phyloP scores from a whole-genome alignment of 768 basidiomycete genomes.

The Glaciozyma antarctica region DNA sequence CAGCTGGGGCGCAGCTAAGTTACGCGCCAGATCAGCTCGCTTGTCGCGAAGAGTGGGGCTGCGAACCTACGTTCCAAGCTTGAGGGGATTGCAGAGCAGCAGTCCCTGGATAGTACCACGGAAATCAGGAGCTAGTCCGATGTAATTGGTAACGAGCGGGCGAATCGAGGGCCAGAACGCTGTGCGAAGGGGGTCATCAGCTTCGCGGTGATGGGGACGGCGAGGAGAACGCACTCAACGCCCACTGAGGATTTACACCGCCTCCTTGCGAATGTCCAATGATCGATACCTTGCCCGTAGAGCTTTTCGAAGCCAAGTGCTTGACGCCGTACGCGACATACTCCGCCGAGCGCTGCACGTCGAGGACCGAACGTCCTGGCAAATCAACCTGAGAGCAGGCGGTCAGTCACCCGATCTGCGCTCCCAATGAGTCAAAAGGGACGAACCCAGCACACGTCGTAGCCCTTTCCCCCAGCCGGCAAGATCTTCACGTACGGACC shows the following conservation, averaged over 20 bases:
- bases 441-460: constrained; percentile 35
- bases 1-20: background rate
- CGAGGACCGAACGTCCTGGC: constrained; percentile 28
- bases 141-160: constrained; percentile 28
- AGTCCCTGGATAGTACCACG: constrained; percentile 32
- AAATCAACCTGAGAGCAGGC: constrained; percentile 11
- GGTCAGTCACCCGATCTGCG: background rate
- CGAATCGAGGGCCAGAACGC: constrained; percentile 33
- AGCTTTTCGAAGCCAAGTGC: constrained; percentile 27
- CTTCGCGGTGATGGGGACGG: no score
- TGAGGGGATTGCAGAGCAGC: constrained; percentile 15
- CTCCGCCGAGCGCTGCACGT: constrained; percentile 34
- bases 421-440: background rate
- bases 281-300: constrained; percentile 34
- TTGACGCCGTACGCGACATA: constrained; percentile 35
- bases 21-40: background rate
- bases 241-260: constrained; percentile 5
- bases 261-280: constrained; percentile 35
- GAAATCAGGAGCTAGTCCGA: constrained; percentile 34
- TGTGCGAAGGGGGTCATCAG: constrained; percentile 3
- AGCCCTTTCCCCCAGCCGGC: constrained; percentile 30
- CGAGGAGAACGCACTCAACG: background rate
- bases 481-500: constrained; percentile 35
- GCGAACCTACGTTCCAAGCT: no score
- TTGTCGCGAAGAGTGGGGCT: background rate